Conservation (phyloP, 441 rosid species). For the Melianthus villosus region DNA sequence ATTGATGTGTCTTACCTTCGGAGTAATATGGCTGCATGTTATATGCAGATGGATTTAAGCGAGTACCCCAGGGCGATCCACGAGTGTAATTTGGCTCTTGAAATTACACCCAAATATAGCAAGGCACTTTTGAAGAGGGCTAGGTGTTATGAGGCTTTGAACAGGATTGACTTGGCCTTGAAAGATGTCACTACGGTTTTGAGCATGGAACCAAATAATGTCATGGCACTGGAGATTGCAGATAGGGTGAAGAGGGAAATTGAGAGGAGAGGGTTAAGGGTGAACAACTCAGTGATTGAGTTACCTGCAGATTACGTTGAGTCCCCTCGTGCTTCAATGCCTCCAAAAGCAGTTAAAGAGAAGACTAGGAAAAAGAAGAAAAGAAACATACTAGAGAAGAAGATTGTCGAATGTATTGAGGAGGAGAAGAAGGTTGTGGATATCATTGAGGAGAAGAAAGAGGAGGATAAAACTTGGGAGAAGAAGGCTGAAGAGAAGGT, state of each 20-base stretch:
- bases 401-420: constrained; percentile 8
- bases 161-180: constrained; percentile 40
- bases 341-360: constrained; percentile 19
- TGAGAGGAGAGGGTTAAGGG: constrained; percentile 32
- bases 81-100: constrained; percentile 43
- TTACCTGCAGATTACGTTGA: constrained; percentile 8
- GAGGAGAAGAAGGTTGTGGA: constrained; percentile 13
- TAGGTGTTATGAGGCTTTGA: constrained; percentile 51
- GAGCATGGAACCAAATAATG: constrained; percentile 35
- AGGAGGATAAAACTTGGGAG: constrained; percentile 14
- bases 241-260: constrained; percentile 34
- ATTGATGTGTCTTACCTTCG: constrained; percentile 37
- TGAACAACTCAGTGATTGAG: constrained; percentile 32
- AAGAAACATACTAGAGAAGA: constrained; percentile 14
- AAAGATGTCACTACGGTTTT: constrained; percentile 38
- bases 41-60: constrained; percentile 42
- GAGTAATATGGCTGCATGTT: constrained; percentile 46
- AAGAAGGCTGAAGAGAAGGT: constrained; percentile 15
- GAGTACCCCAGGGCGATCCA: constrained; percentile 42
- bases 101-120: constrained; percentile 30
- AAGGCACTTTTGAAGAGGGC: constrained; percentile 53
- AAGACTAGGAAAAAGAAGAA: constrained; percentile 24
- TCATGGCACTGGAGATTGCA: constrained; percentile 37
- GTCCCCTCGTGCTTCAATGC: no score
- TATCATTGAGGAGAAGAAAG: constrained; percentile 14